Conservation (phyloP, 305 asterid species). For the Solanum hybrid region DNA sequence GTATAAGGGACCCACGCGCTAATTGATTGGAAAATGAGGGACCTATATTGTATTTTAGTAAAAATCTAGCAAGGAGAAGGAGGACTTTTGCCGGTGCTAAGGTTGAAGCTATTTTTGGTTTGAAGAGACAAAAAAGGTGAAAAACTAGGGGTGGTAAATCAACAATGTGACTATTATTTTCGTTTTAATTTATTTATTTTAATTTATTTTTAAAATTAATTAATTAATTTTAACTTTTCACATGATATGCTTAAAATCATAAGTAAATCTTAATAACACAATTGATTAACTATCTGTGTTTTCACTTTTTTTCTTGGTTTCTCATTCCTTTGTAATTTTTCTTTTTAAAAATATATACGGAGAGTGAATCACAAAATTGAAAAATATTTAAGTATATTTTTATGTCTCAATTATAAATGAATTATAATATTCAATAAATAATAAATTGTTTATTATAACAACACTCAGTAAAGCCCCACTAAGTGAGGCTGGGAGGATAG, state of each 20-base stretch:
- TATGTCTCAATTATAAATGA: too few relatives aligned
- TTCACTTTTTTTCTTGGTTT: too few relatives aligned
- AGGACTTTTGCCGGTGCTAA: background rate
- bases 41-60: background rate
- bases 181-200: background rate
- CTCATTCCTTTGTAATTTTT: background rate
- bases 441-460: too few relatives aligned
- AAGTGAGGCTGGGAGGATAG: background rate
- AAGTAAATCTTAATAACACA: too few relatives aligned
- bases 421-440: too few relatives aligned
- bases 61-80: background rate
- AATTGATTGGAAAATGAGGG: background rate
- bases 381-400: too few relatives aligned
- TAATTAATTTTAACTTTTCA: rapidly evolving
- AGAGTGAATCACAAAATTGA: too few relatives aligned
- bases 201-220: too few relatives aligned
- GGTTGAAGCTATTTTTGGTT: background rate
- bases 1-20: background rate
- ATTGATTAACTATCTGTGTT: rapidly evolving
- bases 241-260: rapidly evolving
- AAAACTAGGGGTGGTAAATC: background rate
- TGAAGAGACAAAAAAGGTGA: background rate
- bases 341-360: too few relatives aligned
- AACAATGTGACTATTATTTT: background rate
- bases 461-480: background rate